Base-by-base conservation (phyloP, 352 stramenopile species). In the Phytophthora lateralis region DNA sequence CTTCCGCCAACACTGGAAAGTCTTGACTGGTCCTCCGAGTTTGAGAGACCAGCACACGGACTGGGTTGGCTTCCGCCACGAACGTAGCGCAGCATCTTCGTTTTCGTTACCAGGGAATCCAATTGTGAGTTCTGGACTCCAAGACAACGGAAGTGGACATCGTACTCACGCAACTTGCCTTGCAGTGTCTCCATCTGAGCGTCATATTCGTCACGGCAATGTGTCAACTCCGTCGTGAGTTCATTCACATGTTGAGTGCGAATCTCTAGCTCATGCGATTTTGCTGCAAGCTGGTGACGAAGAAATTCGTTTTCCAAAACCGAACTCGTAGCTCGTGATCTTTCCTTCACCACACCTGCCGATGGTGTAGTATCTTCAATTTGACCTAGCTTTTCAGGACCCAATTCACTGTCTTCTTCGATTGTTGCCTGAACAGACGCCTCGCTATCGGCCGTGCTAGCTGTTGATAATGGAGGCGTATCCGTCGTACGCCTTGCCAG, bases 81-180 rank as follows among this genome's bases (percentile, higher is more conserved):
- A 17, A 91, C 79, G 1, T 79, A 87, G 12, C 77, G 80, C 32
- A 91, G 46, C 44, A 78, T 87, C 55, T 76, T 88, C 15, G 66
- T 73, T 47, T 82, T 88, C 20, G 82, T 57, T 55, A 78, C 39
- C 6, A 88, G 39, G 11, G 70, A 82, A 32, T 89, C 76, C 15
- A 85, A 57, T 47, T 87, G 76, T 26, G 63, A 46, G 4, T 49
- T 52, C 60, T 81, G 76, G 61, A 69, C n/a, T 80, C 75, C 17
- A 63, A 73, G n/a, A 67, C 69, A 68, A 5, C 69, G 69, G 0
- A 91, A 53, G 29, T 84, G 64, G 4, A 66, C 59, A 55, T 87
- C 75, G 44, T 79, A 87, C 41, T 86, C 77, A 27, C 63, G 71
- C 9, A 89, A 27, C 35, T 76, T 78, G 20, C 82, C 67, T 55